Conservation (phyloP, 192 early-diverging fungal species). For the Kickxella alabastrina region DNA sequence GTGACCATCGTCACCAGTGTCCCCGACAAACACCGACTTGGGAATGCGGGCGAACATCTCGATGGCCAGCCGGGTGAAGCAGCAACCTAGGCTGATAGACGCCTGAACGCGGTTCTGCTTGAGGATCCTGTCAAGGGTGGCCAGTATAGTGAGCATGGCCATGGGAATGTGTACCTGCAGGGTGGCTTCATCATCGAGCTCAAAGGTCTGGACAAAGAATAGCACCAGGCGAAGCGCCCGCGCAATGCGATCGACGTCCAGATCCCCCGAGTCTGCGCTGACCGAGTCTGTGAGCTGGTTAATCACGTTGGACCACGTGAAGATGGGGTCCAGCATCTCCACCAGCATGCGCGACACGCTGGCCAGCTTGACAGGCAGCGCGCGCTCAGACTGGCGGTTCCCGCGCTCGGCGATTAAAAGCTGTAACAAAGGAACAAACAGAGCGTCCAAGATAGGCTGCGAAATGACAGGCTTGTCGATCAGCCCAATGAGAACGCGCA, state of each 20-base stretch:
- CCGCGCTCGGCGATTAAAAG: slow-evolving; percentile 59
- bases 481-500: slow-evolving; percentile 80
- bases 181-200: slow-evolving; percentile 78
- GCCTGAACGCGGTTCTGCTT: not conserved
- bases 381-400: slow-evolving; percentile 1
- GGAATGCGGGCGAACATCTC: slow-evolving; percentile 47
- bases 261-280: slow-evolving; percentile 17
- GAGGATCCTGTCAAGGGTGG: slow-evolving; percentile 20
- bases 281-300: slow-evolving; percentile 49
- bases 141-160: slow-evolving; percentile 59
- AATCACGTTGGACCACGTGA: slow-evolving; percentile 76
- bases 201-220: slow-evolving; percentile 72
- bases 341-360: slow-evolving; percentile 87
- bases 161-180: slow-evolving; percentile 79
- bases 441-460: slow-evolving; percentile 63
- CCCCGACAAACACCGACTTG: slow-evolving; percentile 17
- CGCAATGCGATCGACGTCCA: not conserved
- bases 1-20: too few relatives aligned
- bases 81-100: slow-evolving; percentile 6
- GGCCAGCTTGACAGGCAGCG: slow-evolving; percentile 54
- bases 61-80: slow-evolving; percentile 40
- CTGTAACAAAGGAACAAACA: slow-evolving; percentile 69
- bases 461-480: slow-evolving; percentile 83
- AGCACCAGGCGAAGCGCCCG: slow-evolving; percentile 59
- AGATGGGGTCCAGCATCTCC: slow-evolving; percentile 81